Evolutionary conservation across 306 rosid species (phyloP), one percentile per base, ranked within the genome.

Genomic region (Sindora glabra): DNA sequence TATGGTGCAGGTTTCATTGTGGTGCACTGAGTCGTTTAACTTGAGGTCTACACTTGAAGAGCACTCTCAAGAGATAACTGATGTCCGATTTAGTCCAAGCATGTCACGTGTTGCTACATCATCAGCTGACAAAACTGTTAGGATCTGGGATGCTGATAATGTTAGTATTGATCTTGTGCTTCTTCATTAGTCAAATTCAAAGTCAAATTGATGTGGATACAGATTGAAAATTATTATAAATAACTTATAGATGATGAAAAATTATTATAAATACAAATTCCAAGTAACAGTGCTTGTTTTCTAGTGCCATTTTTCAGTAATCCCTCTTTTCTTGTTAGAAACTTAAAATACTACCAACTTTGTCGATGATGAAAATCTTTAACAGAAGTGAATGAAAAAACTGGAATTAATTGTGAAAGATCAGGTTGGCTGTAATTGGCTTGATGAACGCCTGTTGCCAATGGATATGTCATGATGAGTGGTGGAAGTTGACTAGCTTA

Each of bases 41-140:
- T 16, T 73, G 48, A 83, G 79, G 77, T 76, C 77, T 59, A 72
- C 85, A 12, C 86, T 81, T 33, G 87, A 81, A n/a, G 96, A 79
- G 74, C 97, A 91, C 65, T 62, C 79, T 27, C 79, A 83, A 33
- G 23, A 79, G 84, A 85, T 91, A 77, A 87, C 96, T 38, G 96
- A 87, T 62, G 73, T 83, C 55, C 77, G 87, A 55, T 85, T 91
- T 78, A 79, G 87, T 72, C 86, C 89, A 71, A 83, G 75, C 67
- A 57, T 62, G 60, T 66, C 65, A 36, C 77, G 71, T 59, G 53
- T 87, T 53, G 96, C 96, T 59, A 91, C 97, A 56, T 87, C 96
- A 44, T 91, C 97, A 26, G 84, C 87, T 30, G 95, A 91, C 74
- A 79, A 64, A 76, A 83, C 95, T 63, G 91, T 91, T 69, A 75